These are phyloP conservation scores for Arbutus unedo DNA, from an alignment of 148 eudicot species.

Conservation along the genomic window DNA sequence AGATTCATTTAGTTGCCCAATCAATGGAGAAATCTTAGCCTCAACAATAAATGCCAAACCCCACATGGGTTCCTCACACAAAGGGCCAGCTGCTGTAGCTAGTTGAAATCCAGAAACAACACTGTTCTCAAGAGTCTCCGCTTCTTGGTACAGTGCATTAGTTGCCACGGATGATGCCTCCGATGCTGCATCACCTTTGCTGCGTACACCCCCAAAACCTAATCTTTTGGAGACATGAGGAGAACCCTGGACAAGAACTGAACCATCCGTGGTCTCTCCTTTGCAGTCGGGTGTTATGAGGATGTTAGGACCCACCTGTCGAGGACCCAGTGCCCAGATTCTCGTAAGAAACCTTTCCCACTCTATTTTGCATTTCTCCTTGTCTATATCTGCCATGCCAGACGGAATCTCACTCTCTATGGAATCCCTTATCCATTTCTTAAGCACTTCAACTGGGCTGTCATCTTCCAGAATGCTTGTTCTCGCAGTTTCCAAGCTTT, in stretches of 20 bases:
- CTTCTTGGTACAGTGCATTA: slow-evolving; percentile 48
- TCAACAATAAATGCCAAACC: slow-evolving; percentile 80
- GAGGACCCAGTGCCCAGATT: slow-evolving; percentile 91
- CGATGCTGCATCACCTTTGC: slow-evolving; percentile 13
- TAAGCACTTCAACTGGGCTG: slow-evolving; percentile 62
- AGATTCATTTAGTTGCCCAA: slow-evolving; percentile 27
- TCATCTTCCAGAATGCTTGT: slow-evolving; percentile 56
- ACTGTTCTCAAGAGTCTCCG: slow-evolving; percentile 68
- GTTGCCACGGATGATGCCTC: slow-evolving; percentile 31
- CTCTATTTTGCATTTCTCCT: slow-evolving; percentile 48
- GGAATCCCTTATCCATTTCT: slow-evolving; percentile 66
- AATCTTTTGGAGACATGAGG: slow-evolving; percentile 70
- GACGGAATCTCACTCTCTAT: slow-evolving; percentile 57
- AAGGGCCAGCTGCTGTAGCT: slow-evolving; percentile 87
- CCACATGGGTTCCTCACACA: slow-evolving; percentile 99
- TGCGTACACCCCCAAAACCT: slow-evolving; percentile 49
- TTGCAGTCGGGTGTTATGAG: slow-evolving; percentile 54
- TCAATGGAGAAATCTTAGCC: slow-evolving; percentile 50
- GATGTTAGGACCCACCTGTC: slow-evolving; percentile 87
- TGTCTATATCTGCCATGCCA: slow-evolving; percentile 43
- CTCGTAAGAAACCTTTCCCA: slow-evolving; percentile 70
- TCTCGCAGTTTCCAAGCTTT: slow-evolving; percentile 52
- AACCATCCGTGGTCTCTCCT: slow-evolving; percentile 30
- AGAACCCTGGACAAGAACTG: slow-evolving; percentile 57
- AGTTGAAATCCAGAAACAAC: slow-evolving; percentile 86